Evolutionary conservation across 208 protist species (phyloP), one percentile per base, ranked within the genome.

Genomic region (Crithidia sp.): DNA sequence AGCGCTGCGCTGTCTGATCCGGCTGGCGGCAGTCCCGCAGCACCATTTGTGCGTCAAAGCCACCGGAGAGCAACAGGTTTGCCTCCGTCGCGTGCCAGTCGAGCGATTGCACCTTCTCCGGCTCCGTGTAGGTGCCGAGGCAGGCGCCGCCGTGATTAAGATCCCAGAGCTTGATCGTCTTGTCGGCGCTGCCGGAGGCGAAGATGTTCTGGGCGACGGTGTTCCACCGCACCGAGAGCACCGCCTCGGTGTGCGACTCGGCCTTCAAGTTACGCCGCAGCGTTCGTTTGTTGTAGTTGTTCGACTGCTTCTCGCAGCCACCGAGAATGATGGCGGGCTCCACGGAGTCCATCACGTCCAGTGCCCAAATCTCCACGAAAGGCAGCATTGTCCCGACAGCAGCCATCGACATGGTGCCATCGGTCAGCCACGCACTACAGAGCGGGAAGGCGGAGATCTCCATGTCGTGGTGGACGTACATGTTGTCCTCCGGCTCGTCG

Each of bases 391-490:
- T 99, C 67, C 97, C 98, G n/a, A 99, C 86, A 12, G 98, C 98
- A 14, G 97, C 78, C 67, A 98, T 91, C 53, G 97, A 99, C 74
- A 96, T 91, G 50, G 82, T 82, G 39, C 87, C 88, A 53, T 95
- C 92, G 45, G 97, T 97, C 54, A 98, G 83, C 97, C 98, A 99
- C 57, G 94, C 85, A n/a, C 97, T 86, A 59, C 83, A 95, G 0
- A 99, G 89, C 28, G 98, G 98, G 73, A 99, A 98, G 7, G 90
- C 91, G 13, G 87, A 76, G 6, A 99, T 70, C 36, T 98, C 77
- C 70, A 98, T 92, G 75, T 99, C 98, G 67, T 99, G 98, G 83
- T 99, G 98, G 14, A 99, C 70, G 81, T 97, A 99, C 28, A 99
- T 73, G 76, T 97, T 98, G 77, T 98, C 90, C 67, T 98, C 86